Evolutionary conservation across 2,329 filamentous ascomycete species (phyloP).

Genomic region (Aspergillus oerlinghausenensis): DNA sequence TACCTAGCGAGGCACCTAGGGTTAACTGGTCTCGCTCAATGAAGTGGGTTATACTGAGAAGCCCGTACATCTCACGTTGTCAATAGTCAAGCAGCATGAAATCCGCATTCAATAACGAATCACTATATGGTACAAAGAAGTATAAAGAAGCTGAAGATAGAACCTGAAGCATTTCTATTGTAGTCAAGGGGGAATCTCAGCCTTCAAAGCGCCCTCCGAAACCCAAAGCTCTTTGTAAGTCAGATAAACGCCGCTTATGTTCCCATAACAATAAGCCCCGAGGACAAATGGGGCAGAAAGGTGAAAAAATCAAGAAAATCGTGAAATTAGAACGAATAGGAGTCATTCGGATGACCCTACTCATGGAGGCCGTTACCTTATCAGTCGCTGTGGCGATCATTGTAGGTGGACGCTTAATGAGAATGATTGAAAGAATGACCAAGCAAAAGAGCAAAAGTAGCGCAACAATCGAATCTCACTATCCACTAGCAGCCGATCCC

Average conservation of each 20-base stretch:
- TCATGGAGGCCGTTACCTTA: too few species aligned
- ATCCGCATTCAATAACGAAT: neutral
- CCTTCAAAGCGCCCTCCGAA: neutral
- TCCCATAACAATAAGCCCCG: neutral
- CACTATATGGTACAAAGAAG: neutral
- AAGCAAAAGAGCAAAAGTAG: neutral
- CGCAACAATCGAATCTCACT: neutral
- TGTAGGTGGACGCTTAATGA: too few species aligned
- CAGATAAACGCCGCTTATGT: neutral
- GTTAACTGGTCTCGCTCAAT: neutral
- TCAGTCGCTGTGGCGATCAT: too few species aligned
- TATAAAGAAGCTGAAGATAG: neutral
- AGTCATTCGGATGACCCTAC: neutral
- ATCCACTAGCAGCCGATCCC: neutral
- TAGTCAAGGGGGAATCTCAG: neutral
- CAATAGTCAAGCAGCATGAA: neutral
- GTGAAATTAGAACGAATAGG: neutral
- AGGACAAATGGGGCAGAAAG: neutral
- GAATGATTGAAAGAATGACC: too few species aligned
- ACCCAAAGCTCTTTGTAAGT: neutral
- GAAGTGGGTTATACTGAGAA: neutral
- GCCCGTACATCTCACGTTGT: neutral
- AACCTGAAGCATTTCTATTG: neutral
- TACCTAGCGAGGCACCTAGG: neutral
- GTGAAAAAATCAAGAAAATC: neutral